phyloP scores from a whole-genome alignment of 1,139 yeast species.

The Spencermartinsiella ligniputridi region DNA sequence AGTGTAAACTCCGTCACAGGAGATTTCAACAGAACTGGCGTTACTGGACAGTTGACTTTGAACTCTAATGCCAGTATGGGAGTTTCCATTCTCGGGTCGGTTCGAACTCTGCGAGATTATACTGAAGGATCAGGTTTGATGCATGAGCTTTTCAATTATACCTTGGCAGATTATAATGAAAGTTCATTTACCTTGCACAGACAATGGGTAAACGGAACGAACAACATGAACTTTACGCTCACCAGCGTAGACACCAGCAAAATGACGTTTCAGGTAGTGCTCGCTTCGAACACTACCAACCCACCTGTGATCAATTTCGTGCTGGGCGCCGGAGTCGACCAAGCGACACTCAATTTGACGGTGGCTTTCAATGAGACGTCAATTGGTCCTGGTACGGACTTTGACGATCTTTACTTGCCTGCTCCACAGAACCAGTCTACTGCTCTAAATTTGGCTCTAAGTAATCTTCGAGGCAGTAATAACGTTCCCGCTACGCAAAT shows the following conservation, averaged over 20 bases:
- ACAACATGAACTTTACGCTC: conserved; percentile 13
- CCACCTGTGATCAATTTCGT: conserved; percentile 7
- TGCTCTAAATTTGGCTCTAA: conserved; percentile 5
- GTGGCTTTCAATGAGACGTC: conserved; percentile 9
- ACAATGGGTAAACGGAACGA: conserved; percentile 13
- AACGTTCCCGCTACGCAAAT: conserved; percentile 5
- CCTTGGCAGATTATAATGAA: conserved; percentile 5
- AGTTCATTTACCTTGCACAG: conserved; percentile 7
- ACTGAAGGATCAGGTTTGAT: conserved; percentile 11
- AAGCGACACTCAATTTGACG: conserved; percentile 2
- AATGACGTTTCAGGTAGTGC: conserved; percentile 4
- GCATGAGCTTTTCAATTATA: conserved; percentile 11
- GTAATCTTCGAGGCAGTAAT: conserved; percentile 4
- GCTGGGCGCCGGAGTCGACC: background rate
- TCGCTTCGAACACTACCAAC: background rate
- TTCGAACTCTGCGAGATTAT: conserved; percentile 10
- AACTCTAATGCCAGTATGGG: conserved; percentile 9
- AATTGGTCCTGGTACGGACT: conserved; percentile 9
- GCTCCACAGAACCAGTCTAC: background rate
- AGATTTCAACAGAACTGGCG: conserved; percentile 7
- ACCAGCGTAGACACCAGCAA: conserved; percentile 4
- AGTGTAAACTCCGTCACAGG: conserved; percentile 3
- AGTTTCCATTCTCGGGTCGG: conserved; percentile 11
- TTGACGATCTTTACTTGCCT: conserved; percentile 4
- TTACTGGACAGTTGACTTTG: conserved; percentile 6